Base-by-base conservation (phyloP, 169 alveolate species). In the Plasmodium adleri region DNA sequence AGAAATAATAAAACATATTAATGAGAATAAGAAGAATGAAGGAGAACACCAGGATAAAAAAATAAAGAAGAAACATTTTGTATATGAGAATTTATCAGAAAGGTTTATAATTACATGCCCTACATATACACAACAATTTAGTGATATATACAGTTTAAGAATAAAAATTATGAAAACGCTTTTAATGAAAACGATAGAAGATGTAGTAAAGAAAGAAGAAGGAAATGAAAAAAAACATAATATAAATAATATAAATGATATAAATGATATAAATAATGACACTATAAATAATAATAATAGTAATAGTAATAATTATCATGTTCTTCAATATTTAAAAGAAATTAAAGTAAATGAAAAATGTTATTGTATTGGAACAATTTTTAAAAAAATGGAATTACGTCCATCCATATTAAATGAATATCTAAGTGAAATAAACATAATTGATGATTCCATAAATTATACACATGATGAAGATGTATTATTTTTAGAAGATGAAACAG, bases 391-490 rank as follows among this genome's bases (percentile, higher is more conserved):
- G 95, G 60, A 83, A 1, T 85, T 93, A 24, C 74, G 92, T 58
- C 95, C 95, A 26, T 91, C 95, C 4, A 93, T 85, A 15, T 88
- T 93, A 71, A 63, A 73, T 10, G 95, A 93, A 62, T 92, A 92
- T 56, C 2, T 87, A 28, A 83, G 91, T 49, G 89, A 63, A 76
- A 64, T 76, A 17, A 50, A 50, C 24, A 8, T 28, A 20, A 20
- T 43, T 50, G 71, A 76, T 39, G 20, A 17, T 47, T 39, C 70
- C 3, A 32, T 83, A 20, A 83, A 83, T 26, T 83, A 39, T 60
- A 39, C 91, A 43, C 85, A 83, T 54, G 74, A 83, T 13, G 74
- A 83, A 83, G 91, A 83, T 15, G 20, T 68, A 20, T 28, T 83
- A 68, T 83, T 83, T 54, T 60, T 83, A 15, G 91, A 83, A 58